phyloP scores from a whole-genome alignment of 1,284 basidiomycete species.

The Trichosporon sp. region DNA sequence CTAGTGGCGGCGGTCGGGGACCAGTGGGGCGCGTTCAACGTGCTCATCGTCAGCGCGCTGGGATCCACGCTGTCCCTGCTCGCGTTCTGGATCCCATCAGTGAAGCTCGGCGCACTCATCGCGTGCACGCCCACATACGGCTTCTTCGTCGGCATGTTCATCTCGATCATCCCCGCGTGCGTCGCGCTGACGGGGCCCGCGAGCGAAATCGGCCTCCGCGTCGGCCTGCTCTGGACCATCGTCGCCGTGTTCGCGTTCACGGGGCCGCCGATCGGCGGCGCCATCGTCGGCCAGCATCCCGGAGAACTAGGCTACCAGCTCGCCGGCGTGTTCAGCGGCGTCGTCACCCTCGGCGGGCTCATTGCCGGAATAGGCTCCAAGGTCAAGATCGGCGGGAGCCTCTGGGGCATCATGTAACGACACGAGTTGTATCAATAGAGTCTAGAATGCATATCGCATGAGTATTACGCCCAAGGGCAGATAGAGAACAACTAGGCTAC shows the following conservation, averaged over 20 bases:
- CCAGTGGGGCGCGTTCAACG: conserved; percentile 28
- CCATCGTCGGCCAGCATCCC: conserved; percentile 28
- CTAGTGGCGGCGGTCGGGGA: conserved; percentile 14
- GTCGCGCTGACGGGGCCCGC: conserved; percentile 22
- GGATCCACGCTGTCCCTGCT: conserved; percentile 20
- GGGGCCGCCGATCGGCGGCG: conserved; percentile 43
- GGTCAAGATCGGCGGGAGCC: neutral
- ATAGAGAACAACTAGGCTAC: neutral
- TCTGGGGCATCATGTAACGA: no score
- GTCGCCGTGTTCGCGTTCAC: conserved; percentile 34
- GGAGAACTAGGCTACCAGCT: neutral
- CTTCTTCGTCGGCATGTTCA: conserved; percentile 30
- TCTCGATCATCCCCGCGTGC: conserved; percentile 29
- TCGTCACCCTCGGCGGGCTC: neutral
- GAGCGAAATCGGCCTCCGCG: conserved; percentile 28
- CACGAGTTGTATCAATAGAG: neutral
- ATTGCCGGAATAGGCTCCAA: neutral
- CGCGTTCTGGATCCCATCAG: conserved; percentile 27
- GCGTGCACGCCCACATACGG: conserved; percentile 40
- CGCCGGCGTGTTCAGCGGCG: conserved; percentile 5
- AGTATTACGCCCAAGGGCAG: neutral
- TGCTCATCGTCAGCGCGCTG: conserved; percentile 28
- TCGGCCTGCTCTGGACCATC: conserved; percentile 27
- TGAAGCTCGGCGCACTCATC: conserved; percentile 28
- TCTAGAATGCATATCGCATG: neutral